Conservation (phyloP, 2,329 filamentous ascomycete genomes). For the Talaromyces sp. region DNA sequence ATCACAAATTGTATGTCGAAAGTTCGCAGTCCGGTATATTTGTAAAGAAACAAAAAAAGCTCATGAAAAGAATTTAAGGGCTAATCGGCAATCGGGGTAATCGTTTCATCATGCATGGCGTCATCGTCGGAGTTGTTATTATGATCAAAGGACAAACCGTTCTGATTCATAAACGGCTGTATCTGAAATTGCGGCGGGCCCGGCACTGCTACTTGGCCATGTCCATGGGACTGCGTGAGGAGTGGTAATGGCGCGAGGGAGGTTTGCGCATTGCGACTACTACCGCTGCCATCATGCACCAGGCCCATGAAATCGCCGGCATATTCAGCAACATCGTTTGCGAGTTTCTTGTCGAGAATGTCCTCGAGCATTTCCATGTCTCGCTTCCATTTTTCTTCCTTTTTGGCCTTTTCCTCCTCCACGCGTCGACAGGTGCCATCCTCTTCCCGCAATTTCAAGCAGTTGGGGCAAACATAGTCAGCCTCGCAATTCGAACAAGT, state of each 20-base stretch:
- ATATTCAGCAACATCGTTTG: slow-evolving; percentile 37
- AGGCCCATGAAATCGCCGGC: slow-evolving; percentile 35
- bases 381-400: slow-evolving; percentile 35
- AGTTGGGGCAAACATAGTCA: slow-evolving; percentile 42
- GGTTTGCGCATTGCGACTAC: not conserved
- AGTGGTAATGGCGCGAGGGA: not conserved
- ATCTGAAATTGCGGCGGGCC: not conserved
- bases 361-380: slow-evolving; percentile 36
- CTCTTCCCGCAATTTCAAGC: slow-evolving; percentile 31
- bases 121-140: slow-evolving; percentile 10
- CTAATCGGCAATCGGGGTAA: slow-evolving; percentile 12
- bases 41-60: too few species aligned
- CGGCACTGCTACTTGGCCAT: not conserved
- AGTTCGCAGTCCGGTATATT: too few species aligned
- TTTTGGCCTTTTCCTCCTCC: slow-evolving; percentile 33
- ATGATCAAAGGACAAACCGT: slow-evolving; percentile 5
- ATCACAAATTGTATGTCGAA: not conserved
- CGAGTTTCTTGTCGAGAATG: slow-evolving; percentile 35
- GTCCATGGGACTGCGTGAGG: not conserved
- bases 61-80: not conserved
- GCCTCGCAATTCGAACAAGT: slow-evolving; percentile 39
- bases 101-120: slow-evolving; percentile 9
- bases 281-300: not conserved
- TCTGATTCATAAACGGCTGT: not conserved
- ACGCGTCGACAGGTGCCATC: slow-evolving; percentile 35